Conservation (phyloP, 2,329 filamentous ascomycete genomes). For the Emergomyces orientalis region DNA sequence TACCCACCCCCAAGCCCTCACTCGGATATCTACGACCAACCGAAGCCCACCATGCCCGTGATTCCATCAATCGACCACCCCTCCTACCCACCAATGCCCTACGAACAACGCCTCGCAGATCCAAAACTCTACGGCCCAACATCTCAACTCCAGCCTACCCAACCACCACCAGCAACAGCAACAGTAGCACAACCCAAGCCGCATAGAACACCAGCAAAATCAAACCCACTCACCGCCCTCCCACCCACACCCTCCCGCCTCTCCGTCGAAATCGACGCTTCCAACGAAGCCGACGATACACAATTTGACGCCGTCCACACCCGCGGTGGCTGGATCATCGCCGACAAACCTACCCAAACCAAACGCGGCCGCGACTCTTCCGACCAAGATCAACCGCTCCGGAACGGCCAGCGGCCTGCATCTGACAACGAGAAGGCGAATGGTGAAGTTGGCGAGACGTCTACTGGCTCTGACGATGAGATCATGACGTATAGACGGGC, state of each 20-base stretch:
- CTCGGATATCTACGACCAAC: constrained; percentile 20
- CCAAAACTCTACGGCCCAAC: not conserved
- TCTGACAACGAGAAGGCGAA: not conserved
- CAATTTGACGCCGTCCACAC: not conserved
- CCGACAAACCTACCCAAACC: not conserved
- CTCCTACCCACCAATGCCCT: not conserved
- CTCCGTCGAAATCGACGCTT: constrained; percentile 2
- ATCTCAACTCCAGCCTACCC: not conserved
- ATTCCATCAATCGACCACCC: constrained; percentile 4
- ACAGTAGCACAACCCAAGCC: not conserved
- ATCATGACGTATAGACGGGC: constrained; percentile 24
- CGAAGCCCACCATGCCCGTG: constrained; percentile 24
- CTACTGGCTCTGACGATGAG: constrained; percentile 5
- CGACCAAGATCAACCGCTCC: not conserved
- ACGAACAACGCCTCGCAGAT: constrained; percentile 4
- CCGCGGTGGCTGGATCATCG: not conserved
- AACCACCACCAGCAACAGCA: not conserved
- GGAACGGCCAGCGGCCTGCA: constrained; percentile 1
- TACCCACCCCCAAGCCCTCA: constrained; percentile 18
- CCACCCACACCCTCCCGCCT: not conserved
- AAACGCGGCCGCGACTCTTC: not conserved
- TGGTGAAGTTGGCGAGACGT: not conserved
- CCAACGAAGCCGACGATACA: not conserved
- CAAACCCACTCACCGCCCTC: too few relatives aligned
- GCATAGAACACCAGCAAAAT: not conserved